phyloP scores from a whole-genome alignment of 352 stramenopile genomes.

The Pythium brachiatum region DNA sequence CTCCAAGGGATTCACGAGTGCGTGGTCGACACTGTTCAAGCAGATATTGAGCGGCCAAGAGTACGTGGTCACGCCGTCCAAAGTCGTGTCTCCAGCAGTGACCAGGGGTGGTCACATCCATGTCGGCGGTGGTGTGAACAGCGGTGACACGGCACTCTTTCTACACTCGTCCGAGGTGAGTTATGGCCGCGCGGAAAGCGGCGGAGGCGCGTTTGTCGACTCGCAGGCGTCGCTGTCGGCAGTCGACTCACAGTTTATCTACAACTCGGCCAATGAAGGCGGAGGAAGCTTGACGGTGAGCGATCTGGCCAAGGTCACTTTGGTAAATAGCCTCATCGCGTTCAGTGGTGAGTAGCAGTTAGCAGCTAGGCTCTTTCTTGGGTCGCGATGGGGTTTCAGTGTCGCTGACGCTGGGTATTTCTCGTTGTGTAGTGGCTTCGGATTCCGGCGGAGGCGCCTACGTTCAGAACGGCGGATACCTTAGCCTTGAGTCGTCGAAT shows the following conservation, averaged over 20 bases:
- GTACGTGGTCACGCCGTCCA: neutral
- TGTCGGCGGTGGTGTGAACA: slow-evolving; percentile 23
- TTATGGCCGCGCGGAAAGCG: slow-evolving; percentile 41
- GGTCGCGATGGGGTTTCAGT: no score
- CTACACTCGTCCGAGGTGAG: slow-evolving; percentile 26
- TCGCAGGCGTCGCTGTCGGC: slow-evolving; percentile 28
- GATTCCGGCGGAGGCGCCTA: slow-evolving; percentile 54
- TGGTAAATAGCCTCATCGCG: slow-evolving; percentile 31
- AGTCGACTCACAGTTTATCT: slow-evolving; percentile 23
- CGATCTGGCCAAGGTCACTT: slow-evolving; percentile 23
- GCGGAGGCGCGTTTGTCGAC: slow-evolving; percentile 40
- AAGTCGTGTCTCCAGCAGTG: neutral
- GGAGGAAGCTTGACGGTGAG: slow-evolving; percentile 48
- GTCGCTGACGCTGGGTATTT: neutral
- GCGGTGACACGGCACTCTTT: neutral
- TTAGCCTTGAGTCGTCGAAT: slow-evolving; percentile 25
- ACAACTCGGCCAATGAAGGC: slow-evolving; percentile 44
- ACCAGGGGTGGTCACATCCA: slow-evolving; percentile 39
- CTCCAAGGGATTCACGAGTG: neutral
- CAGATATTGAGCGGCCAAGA: neutral
- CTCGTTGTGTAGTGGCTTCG: slow-evolving; percentile 30
- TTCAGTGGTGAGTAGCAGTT: slow-evolving; percentile 34
- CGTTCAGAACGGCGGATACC: slow-evolving; percentile 32
- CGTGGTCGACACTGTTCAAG: slow-evolving; percentile 12
- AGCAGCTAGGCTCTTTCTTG: neutral